A percentile compares a stretch with the other conserved stretches of the same genome.
Conservation (phyloP, 139 green algal genomes). For the Micractinium conductrix region DNA sequence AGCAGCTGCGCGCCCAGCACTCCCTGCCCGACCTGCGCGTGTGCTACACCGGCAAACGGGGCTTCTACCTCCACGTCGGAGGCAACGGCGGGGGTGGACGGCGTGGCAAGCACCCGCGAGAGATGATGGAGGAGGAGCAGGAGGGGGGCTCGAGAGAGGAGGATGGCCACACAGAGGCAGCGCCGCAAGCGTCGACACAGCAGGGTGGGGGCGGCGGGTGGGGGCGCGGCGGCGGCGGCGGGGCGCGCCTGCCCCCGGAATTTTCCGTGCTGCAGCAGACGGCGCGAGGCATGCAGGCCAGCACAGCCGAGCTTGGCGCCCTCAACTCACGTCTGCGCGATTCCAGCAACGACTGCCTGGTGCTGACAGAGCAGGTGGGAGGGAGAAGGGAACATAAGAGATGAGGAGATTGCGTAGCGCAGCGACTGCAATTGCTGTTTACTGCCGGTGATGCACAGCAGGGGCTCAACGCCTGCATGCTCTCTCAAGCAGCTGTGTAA, state of each 20-base stretch:
- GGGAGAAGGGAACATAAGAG: no score
- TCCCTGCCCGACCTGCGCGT: conserved; percentile 56
- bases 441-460: no score
- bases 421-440: no score
- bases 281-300: conserved; percentile 54
- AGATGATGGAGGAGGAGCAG: background rate
- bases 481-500: no score
- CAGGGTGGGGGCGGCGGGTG: background rate
- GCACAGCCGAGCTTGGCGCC: conserved; percentile 85
- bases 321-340: conserved; percentile 86
- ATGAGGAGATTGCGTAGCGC: no score
- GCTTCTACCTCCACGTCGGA: conserved; percentile 27
- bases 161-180: background rate
- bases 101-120: background rate
- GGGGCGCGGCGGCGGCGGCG: background rate
- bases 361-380: conserved; percentile 80
- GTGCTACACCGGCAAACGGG: conserved; percentile 62
- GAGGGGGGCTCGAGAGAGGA: background rate
- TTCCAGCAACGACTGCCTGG: conserved; percentile 79
- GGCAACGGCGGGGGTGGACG: background rate
- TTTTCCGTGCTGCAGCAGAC: conserved; percentile 70
- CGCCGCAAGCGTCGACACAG: background rate
- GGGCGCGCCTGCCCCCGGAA: background rate
- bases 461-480: no score
- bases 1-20: conserved; percentile 42